Evolutionary conservation across 2,329 filamentous ascomycete genomes (phyloP).

Genomic region (Kalmusia sp.): DNA sequence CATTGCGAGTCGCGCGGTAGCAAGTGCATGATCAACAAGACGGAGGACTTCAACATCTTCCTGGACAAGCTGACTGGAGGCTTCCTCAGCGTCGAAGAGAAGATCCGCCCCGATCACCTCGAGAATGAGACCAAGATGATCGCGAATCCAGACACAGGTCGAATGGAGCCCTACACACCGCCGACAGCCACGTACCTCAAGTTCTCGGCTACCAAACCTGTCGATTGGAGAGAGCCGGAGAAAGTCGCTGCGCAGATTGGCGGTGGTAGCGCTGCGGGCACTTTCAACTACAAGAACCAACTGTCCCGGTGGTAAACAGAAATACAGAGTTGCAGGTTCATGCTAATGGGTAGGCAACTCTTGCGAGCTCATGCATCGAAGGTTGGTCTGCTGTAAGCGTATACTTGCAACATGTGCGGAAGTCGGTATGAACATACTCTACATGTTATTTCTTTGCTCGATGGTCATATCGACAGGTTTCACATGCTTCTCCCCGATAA

Average conservation of each 20-base stretch:
- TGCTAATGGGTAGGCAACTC: not conserved
- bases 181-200: slow-evolving; percentile 36
- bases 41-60: slow-evolving; percentile 41
- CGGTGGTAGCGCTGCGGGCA: slow-evolving; percentile 7
- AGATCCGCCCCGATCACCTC: slow-evolving; percentile 38
- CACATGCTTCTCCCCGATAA: too few species aligned
- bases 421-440: too few species aligned
- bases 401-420: too few species aligned
- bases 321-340: not conserved
- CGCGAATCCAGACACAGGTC: slow-evolving; percentile 26
- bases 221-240: slow-evolving; percentile 38
- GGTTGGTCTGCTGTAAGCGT: too few species aligned
- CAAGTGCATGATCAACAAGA: slow-evolving; percentile 45
- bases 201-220: slow-evolving; percentile 38
- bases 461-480: too few species aligned
- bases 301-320: slow-evolving; percentile 15
- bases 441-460: too few species aligned
- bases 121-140: slow-evolving; percentile 29
- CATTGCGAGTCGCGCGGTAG: slow-evolving; percentile 49
- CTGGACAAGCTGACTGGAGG: slow-evolving; percentile 52
- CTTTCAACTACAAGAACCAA: slow-evolving; percentile 7
- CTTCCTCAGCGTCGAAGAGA: slow-evolving; percentile 45
- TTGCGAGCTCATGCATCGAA: not conserved
- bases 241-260: slow-evolving; percentile 21
- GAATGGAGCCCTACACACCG: slow-evolving; percentile 32